Percentiles rank a stretch among this genome's conserved stretches.
phyloP scores from a whole-genome alignment of 129 eudicot species.

The Pittosporum tobira region DNA sequence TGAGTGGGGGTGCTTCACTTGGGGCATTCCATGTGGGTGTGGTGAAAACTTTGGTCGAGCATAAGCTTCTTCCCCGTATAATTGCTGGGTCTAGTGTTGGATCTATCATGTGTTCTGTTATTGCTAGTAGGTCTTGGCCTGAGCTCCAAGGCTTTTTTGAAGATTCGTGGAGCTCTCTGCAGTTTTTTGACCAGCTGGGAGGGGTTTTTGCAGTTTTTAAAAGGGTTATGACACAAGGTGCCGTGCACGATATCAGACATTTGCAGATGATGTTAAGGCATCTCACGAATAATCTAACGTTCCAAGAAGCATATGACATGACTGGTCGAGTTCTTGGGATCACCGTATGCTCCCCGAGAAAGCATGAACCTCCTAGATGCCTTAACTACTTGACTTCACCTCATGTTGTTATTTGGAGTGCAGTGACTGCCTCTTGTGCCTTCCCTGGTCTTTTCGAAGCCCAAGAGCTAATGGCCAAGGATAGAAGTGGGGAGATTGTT shows the following conservation, averaged over 20 bases:
- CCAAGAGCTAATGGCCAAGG: slow-evolving; percentile 92
- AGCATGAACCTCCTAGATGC: slow-evolving; percentile 96
- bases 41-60: slow-evolving; percentile 86
- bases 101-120: slow-evolving; percentile 76
- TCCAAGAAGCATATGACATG: slow-evolving; percentile 97
- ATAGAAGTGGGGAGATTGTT: slow-evolving; percentile 83
- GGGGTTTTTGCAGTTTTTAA: slow-evolving; percentile 66
- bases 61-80: slow-evolving; percentile 86
- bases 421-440: slow-evolving; percentile 98
- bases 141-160: slow-evolving; percentile 95
- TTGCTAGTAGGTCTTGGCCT: slow-evolving; percentile 90
- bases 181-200: slow-evolving; percentile 89
- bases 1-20: slow-evolving; percentile 99
- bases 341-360: slow-evolving; percentile 93
- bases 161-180: slow-evolving; percentile 81
- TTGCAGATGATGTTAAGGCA: slow-evolving; percentile 68
- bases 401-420: slow-evolving; percentile 95
- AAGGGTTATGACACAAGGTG: slow-evolving; percentile 80
- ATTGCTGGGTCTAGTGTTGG: slow-evolving; percentile 97
- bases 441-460: slow-evolving; percentile 99
- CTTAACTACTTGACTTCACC: slow-evolving; percentile 93
- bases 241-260: slow-evolving; percentile 83
- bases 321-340: slow-evolving; percentile 89
- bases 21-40: slow-evolving; percentile 97
- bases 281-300: slow-evolving; percentile 78